Base-by-base conservation (phyloP, 805 yeast species). In the Lachancea sp. region DNA sequence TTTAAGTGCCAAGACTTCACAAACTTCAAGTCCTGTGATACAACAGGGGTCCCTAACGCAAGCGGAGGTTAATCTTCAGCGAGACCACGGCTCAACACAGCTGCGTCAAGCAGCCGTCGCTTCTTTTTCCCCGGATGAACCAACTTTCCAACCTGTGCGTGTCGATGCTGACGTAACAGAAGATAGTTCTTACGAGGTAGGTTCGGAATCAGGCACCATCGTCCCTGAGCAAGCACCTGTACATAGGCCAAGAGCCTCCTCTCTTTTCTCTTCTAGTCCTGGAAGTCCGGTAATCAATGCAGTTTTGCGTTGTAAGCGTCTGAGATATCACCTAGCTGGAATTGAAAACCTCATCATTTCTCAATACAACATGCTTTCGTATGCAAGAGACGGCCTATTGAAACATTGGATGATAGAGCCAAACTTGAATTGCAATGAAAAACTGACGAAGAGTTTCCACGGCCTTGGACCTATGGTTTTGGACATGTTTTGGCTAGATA, bases 401-500 rank as follows among this genome's bases (percentile, higher is more conserved):
- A 46, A 46, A 25, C 52, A 46, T 27, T 49, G 56, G 53, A 29
- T 48, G 31, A 43, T 54, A 13, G 53, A 48, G 5, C 41, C 51
- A 18, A 44, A 45, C 26, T 27, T 47, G 25, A 48, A 45, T 20
- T 44, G 51, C 19, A 49, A 45, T 29, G 51, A 49, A 15, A 41
- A 41, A 30, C 45, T 48, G 12, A 41, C 46, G n/a, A 50, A 45
- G 34, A 43, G 49, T 17, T 52, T 51, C 32, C 49, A 52, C n/a
- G 52, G 52, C 6, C 31, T 45, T 13, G 48, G 46, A 10, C 42
- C 54, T 11, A 38, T 34, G 13, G 38, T 54, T 8, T 38, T 51
- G 31, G 60, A 51, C n/a, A 45, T 58, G 15, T 58, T 49, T 41
- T 59, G 63, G 63, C 38, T 60, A 16, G 58, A 56, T 40, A 42